A percentile compares a stretch with the other conserved stretches of the same genome.
Conservation (phyloP, 2,329 filamentous ascomycete species). For the Colletotrichum ledebouriae region DNA sequence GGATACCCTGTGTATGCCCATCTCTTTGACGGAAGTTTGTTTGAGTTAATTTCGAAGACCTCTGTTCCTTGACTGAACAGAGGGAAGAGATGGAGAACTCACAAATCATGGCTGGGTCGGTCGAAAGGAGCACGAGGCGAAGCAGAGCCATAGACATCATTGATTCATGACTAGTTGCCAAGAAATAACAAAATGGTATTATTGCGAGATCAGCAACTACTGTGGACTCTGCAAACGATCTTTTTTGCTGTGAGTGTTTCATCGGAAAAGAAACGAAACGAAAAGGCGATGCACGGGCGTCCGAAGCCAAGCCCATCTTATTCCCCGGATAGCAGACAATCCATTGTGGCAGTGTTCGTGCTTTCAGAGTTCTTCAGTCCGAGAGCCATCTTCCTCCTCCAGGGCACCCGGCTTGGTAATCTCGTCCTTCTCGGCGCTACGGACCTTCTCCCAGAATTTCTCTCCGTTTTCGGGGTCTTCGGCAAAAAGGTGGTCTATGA, state of each 20-base stretch:
- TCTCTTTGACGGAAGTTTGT: slow-evolving; percentile 2
- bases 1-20: slow-evolving; percentile 4
- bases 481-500: slow-evolving; percentile 76
- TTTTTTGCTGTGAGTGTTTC: slow-evolving; percentile 23
- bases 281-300: slow-evolving; percentile 3
- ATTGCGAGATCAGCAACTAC: slow-evolving; percentile 19
- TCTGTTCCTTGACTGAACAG: not conserved
- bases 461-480: slow-evolving; percentile 71
- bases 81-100: not conserved
- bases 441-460: slow-evolving; percentile 73
- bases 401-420: slow-evolving; percentile 53
- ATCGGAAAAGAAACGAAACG: slow-evolving; percentile 10
- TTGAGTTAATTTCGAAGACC: slow-evolving; percentile 11
- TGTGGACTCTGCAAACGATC: slow-evolving; percentile 8
- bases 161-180: not conserved
- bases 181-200: slow-evolving; percentile 3
- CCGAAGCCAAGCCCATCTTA: slow-evolving; percentile 8
- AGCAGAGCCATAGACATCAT: not conserved
- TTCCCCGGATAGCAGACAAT: slow-evolving; percentile 9
- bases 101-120: not conserved
- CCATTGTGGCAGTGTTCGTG: slow-evolving; percentile 11
- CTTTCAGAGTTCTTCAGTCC: slow-evolving; percentile 33
- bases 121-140: not conserved
- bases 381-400: not conserved
- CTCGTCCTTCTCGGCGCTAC: slow-evolving; percentile 72